Percentiles rank a stretch among this genome's conserved stretches.
phyloP scores from a whole-genome alignment of 2,329 filamentous ascomycete species.

The Aureobasidium sp. region DNA sequence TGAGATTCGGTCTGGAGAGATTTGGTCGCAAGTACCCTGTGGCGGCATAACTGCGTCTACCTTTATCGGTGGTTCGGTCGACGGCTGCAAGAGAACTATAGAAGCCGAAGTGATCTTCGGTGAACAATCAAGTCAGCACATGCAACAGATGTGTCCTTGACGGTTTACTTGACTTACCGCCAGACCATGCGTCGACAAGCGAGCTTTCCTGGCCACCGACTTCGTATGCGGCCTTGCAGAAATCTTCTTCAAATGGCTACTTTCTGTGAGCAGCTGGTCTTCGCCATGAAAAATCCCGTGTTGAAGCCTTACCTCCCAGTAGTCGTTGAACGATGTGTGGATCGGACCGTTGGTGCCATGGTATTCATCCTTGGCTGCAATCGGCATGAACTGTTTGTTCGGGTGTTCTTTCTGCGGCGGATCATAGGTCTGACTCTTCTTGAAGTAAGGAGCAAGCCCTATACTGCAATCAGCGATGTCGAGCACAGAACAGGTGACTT shows the following conservation, averaged over 20 bases:
- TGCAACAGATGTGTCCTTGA: not conserved
- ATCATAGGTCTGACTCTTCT: constrained; percentile 26
- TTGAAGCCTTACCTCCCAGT: constrained; percentile 18
- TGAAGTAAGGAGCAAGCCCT: constrained; percentile 22
- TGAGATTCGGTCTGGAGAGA: constrained; percentile 22
- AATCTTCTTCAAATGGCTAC: constrained; percentile 28
- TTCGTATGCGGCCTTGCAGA: constrained; percentile 27
- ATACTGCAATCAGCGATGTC: not conserved
- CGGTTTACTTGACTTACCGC: not conserved
- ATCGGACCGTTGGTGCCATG: constrained; percentile 24
- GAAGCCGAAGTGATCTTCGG: constrained; percentile 25
- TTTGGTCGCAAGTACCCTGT: constrained; percentile 27
- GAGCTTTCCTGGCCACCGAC: constrained; percentile 23
- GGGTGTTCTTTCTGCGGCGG: constrained; percentile 15
- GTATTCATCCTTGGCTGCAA: constrained; percentile 17
- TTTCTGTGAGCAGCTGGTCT: not conserved
- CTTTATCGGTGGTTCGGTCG: constrained; percentile 23
- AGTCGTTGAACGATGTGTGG: constrained; percentile 27
- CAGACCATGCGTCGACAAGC: constrained; percentile 25
- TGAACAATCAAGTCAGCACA: not conserved
- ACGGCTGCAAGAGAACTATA: constrained; percentile 26
- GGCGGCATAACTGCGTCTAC: constrained; percentile 26
- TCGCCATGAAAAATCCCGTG: not conserved
- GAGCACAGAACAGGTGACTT: not conserved
- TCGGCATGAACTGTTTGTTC: constrained; percentile 24